These are phyloP conservation scores for Geotrichum candidum DNA, from an alignment of 1,139 yeast genomes.

Conservation along the genomic window DNA sequence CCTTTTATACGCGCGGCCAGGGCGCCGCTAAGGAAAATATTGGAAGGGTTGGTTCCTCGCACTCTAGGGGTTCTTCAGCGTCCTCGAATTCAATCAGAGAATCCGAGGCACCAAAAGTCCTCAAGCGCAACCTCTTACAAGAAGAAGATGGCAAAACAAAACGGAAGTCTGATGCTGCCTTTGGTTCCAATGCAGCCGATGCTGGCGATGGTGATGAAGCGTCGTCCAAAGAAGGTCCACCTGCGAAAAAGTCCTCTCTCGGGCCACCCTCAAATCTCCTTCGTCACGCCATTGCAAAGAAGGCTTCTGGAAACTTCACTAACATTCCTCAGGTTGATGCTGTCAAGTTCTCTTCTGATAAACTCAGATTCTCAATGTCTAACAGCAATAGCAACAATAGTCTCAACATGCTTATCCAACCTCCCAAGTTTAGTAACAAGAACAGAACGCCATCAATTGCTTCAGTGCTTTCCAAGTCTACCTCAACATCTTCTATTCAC, in stretches of 20 bases:
- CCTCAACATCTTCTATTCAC: neutral
- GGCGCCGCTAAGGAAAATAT: neutral
- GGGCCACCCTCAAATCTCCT: conserved; percentile 12
- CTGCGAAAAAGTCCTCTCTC: conserved; percentile 14
- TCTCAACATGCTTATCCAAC: conserved; percentile 7
- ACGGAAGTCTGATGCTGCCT: conserved; percentile 18
- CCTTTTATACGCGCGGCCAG: neutral
- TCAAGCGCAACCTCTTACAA: neutral
- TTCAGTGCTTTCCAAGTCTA: neutral
- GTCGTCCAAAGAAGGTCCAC: conserved; percentile 13
- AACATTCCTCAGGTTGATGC: conserved; percentile 33
- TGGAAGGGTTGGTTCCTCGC: neutral
- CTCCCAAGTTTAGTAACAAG: conserved; percentile 18
- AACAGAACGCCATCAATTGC: conserved; percentile 25
- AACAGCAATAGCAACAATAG: neutral
- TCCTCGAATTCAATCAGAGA: neutral
- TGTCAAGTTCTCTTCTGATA: conserved; percentile 35
- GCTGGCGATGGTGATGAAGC: conserved; percentile 9
- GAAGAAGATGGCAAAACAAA: neutral
- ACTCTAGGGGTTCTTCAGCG: neutral
- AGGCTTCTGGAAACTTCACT: neutral
- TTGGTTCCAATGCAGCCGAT: conserved; percentile 5
- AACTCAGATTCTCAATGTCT: conserved; percentile 29
- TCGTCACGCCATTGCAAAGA: conserved; percentile 10
- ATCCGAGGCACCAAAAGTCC: neutral